These are phyloP conservation scores for Ichthyophthirius multifiliis DNA, from an alignment of 169 alveolate genomes.

Conservation along the genomic window DNA sequence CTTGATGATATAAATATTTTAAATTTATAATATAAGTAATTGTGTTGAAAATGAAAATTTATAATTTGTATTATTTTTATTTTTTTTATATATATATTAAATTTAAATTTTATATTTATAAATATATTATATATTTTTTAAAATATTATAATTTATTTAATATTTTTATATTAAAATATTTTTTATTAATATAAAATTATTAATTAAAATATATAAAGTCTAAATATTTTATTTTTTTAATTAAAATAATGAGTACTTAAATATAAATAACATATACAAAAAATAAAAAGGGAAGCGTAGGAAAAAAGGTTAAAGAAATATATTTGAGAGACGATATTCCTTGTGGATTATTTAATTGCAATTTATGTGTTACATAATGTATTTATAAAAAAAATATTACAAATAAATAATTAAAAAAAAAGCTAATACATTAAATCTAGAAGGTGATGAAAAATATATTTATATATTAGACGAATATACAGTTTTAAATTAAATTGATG, in stretches of 20 bases:
- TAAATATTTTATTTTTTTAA: no score
- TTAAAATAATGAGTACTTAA: slow-evolving; percentile 2
- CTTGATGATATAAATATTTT: no score
- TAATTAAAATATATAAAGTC: no score
- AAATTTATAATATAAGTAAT: no score
- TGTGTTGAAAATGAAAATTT: no score
- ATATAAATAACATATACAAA: neutral
- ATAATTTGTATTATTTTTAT: no score
- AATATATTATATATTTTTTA: no score
- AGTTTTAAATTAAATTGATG: slow-evolving; percentile 5
- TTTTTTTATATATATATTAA: no score
- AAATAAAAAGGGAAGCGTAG: slow-evolving; percentile 5
- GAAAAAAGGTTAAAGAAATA: slow-evolving; percentile 59
- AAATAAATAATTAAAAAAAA: neutral
- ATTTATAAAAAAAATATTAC: neutral
- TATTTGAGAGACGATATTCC: slow-evolving; percentile 78
- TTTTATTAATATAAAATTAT: no score
- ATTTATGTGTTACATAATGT: slow-evolving; percentile 26
- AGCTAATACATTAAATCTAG: neutral
- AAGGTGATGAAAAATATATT: slow-evolving; percentile 8
- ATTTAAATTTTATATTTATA: no score
- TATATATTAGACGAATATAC: slow-evolving; percentile 14
- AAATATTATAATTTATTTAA: no score
- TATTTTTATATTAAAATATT: no score
- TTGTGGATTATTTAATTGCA: slow-evolving; percentile 59